Conservation (phyloP, 768 basidiomycete species). For the Rossbeevera mucosa region DNA sequence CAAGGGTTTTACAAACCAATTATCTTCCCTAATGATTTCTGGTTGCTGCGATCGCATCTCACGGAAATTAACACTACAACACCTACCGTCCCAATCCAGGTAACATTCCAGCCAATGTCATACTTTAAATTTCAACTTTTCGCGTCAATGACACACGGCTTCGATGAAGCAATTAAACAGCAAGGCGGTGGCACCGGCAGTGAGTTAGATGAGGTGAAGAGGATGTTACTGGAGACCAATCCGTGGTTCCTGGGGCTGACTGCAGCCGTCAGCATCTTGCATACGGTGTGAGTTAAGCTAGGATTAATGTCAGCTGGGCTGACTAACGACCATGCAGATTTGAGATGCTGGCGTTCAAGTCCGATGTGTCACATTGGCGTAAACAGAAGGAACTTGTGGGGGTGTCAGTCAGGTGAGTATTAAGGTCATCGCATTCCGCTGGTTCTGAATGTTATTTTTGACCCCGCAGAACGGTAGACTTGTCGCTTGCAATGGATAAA, state of each 20-base stretch:
- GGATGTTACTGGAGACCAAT: constrained; percentile 86
- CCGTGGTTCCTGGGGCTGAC: constrained; percentile 87
- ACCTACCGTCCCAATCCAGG: constrained; percentile 67
- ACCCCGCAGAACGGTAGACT: constrained; percentile 49
- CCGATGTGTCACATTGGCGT: constrained; percentile 93
- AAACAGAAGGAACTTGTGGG: constrained; percentile 93
- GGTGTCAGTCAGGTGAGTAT: constrained; percentile 79
- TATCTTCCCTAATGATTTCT: constrained; percentile 92
- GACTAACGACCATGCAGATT: constrained; percentile 51
- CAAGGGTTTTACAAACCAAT: constrained; percentile 81
- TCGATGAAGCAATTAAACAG: constrained; percentile 80
- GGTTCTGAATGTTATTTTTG: constrained; percentile 17
- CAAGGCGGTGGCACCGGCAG: constrained; percentile 56
- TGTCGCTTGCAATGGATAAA: constrained; percentile 8
- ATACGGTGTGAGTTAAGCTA: constrained; percentile 63
- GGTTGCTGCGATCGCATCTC: constrained; percentile 81
- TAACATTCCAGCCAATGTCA: constrained; percentile 82
- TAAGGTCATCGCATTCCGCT: constrained; percentile 3
- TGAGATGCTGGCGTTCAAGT: constrained; percentile 94
- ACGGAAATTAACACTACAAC: constrained; percentile 84
- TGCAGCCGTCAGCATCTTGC: constrained; percentile 78
- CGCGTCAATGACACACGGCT: constrained; percentile 78
- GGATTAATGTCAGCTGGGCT: not conserved
- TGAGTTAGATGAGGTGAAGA: constrained; percentile 93
- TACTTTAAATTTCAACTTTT: constrained; percentile 86